These are phyloP conservation scores for Annulohypoxylon nitens DNA, from an alignment of 495 filamentous ascomycete genomes.

Conservation along the genomic window DNA sequence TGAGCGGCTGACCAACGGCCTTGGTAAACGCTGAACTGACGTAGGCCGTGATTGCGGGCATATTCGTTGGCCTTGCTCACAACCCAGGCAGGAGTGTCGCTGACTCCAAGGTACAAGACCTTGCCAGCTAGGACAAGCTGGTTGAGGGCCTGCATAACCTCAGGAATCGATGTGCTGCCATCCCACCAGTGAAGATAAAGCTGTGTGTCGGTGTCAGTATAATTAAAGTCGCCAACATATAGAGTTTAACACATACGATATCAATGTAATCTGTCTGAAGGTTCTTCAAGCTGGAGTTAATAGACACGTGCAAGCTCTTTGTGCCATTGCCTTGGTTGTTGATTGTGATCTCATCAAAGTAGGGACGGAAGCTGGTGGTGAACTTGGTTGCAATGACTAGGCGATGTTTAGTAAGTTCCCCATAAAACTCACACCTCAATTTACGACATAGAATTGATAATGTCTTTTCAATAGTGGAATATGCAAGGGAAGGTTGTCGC, in stretches of 20 bases:
- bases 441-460: neutral
- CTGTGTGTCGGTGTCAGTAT: conserved; percentile 33
- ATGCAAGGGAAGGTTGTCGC: neutral
- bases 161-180: conserved; percentile 68
- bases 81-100: conserved; percentile 78
- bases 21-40: conserved; percentile 76
- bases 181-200: conserved; percentile 78
- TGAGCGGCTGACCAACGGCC: conserved; percentile 71
- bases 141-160: conserved; percentile 78
- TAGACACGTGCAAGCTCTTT: conserved; percentile 68
- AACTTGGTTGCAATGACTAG: conserved; percentile 80
- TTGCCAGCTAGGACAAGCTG: conserved; percentile 70
- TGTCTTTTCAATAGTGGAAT: neutral
- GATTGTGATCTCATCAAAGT: conserved; percentile 63
- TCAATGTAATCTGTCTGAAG: conserved; percentile 77
- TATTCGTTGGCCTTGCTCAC: conserved; percentile 77
- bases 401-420: conserved; percentile 6
- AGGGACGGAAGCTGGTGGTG: conserved; percentile 61
- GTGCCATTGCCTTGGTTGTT: conserved; percentile 70
- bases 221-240: neutral
- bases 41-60: conserved; percentile 72
- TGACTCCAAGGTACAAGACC: conserved; percentile 77
- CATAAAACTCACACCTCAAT: neutral
- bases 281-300: conserved; percentile 69
- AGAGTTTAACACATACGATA: conserved; percentile 51